Conservation (phyloP, 2,329 filamentous ascomycete genomes). For the Cladosporium sp. region DNA sequence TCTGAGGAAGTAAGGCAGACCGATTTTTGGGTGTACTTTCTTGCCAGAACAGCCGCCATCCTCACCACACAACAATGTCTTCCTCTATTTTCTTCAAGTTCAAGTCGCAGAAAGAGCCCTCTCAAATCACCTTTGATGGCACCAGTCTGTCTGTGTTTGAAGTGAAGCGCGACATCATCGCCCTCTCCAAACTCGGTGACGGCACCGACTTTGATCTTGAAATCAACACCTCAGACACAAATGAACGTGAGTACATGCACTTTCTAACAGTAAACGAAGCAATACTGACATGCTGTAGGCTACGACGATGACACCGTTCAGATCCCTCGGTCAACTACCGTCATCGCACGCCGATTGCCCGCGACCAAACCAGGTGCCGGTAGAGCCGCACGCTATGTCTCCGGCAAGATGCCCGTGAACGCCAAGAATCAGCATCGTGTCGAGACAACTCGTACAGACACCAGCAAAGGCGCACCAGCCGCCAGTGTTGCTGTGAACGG, state of each 20-base stretch:
- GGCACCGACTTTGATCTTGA: slow-evolving; percentile 94
- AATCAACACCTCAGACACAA: slow-evolving; percentile 89
- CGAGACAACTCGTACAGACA: slow-evolving; percentile 58
- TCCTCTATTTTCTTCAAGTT: slow-evolving; percentile 99
- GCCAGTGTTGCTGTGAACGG: slow-evolving; percentile 65
- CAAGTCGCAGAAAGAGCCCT: slow-evolving; percentile 96
- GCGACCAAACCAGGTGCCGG: slow-evolving; percentile 83
- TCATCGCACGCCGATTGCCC: slow-evolving; percentile 83
- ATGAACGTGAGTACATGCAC: slow-evolving; percentile 67
- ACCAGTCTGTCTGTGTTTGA: slow-evolving; percentile 98
- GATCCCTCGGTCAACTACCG: slow-evolving; percentile 90
- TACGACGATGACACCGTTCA: slow-evolving; percentile 98
- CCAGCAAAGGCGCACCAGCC: slow-evolving; percentile 45
- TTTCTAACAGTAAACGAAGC: not conserved
- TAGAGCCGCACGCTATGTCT: slow-evolving; percentile 89
- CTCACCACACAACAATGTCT: slow-evolving; percentile 64
- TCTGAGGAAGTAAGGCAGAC: not conserved
- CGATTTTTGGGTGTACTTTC: not conserved
- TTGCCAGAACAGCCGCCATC: not conserved
- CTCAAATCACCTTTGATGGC: slow-evolving; percentile 93
- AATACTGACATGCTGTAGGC: slow-evolving; percentile 56
- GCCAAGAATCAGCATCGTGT: slow-evolving; percentile 76
- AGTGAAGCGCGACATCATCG: slow-evolving; percentile 97
- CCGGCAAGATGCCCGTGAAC: slow-evolving; percentile 88
- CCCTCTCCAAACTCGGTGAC: slow-evolving; percentile 87